Conservation (phyloP, 371 early-diverging fungal species). For the Mucor lusitanicus region DNA sequence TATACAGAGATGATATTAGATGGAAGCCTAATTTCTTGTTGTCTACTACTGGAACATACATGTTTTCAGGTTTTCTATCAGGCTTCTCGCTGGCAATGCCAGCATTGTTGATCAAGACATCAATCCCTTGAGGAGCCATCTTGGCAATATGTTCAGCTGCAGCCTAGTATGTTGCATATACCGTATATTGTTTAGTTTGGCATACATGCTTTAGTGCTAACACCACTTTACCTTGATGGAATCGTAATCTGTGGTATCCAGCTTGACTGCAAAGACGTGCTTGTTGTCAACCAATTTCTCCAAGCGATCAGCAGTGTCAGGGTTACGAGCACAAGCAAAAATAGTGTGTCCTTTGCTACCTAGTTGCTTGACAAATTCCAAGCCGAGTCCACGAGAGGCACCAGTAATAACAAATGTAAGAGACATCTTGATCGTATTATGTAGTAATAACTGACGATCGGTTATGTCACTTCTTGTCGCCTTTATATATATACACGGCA, state of each 20-base stretch:
- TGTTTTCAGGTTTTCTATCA: neutral
- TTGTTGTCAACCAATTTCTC: conserved; percentile 25
- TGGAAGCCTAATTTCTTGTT: neutral
- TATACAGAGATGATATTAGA: too few species aligned
- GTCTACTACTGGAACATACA: neutral
- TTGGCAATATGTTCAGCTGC: conserved; percentile 18
- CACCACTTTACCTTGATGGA: conserved; percentile 32
- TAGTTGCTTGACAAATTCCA: conserved; percentile 47
- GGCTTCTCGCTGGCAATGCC: conserved; percentile 16
- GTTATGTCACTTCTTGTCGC: too few species aligned
- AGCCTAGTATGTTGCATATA: conserved; percentile 5
- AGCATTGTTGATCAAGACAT: conserved; percentile 40
- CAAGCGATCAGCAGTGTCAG: conserved; percentile 21
- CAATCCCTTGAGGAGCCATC: conserved; percentile 26
- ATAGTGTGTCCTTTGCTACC: conserved; percentile 28
- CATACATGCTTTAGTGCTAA: neutral
- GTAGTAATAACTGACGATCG: too few species aligned
- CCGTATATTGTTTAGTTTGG: neutral
- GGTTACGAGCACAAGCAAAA: conserved; percentile 40
- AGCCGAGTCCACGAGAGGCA: too few species aligned
- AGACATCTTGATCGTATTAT: too few species aligned
- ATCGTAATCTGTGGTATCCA: conserved; percentile 25
- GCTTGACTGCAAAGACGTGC: conserved; percentile 22
- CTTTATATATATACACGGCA: too few species aligned
- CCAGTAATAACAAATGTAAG: conserved; percentile 20